A percentile compares a stretch with the other conserved stretches of the same genome.
Conservation (phyloP, 495 filamentous ascomycete genomes). For the Tricharina praecox region DNA sequence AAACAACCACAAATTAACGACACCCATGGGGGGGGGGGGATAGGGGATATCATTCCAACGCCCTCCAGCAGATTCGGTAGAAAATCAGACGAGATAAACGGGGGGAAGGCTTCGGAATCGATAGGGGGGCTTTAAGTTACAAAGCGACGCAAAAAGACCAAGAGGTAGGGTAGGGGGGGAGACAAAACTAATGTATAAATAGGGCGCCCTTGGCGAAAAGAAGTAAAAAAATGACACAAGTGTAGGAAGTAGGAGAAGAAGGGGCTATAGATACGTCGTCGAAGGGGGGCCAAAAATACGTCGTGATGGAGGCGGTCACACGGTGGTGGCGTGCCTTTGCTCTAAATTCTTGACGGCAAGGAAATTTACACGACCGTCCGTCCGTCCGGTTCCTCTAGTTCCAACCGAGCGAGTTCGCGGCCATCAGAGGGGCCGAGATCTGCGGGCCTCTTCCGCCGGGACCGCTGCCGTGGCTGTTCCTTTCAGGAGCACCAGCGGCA, state of each 20-base stretch:
- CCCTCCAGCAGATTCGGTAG: too few species aligned
- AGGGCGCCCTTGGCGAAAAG: background rate
- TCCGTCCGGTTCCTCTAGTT: conserved; percentile 43
- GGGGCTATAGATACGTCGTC: conserved; percentile 8
- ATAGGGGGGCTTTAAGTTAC: too few species aligned
- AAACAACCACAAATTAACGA: too few species aligned
- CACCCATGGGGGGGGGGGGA: too few species aligned
- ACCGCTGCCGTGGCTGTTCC: conserved; percentile 53
- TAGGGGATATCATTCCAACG: too few species aligned
- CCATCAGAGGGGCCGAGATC: conserved; percentile 79
- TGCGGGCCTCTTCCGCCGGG: conserved; percentile 52
- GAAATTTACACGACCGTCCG: conserved; percentile 1
- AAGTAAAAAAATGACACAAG: conserved; percentile 2
- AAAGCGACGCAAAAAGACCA: too few species aligned
- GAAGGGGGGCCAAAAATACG: background rate
- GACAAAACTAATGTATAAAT: too few species aligned
- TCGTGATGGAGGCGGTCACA: background rate
- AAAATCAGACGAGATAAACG: too few species aligned
- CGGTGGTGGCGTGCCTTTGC: background rate
- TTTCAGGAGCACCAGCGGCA: conserved; percentile 38
- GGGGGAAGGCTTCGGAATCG: too few species aligned
- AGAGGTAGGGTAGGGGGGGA: too few species aligned
- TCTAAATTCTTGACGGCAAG: conserved; percentile 4
- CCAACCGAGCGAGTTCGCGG: conserved; percentile 96
- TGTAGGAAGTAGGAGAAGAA: background rate